Evolutionary conservation across 192 early-diverging fungal genomes (phyloP).

Genomic region (Gamsiella multidivaricata): DNA sequence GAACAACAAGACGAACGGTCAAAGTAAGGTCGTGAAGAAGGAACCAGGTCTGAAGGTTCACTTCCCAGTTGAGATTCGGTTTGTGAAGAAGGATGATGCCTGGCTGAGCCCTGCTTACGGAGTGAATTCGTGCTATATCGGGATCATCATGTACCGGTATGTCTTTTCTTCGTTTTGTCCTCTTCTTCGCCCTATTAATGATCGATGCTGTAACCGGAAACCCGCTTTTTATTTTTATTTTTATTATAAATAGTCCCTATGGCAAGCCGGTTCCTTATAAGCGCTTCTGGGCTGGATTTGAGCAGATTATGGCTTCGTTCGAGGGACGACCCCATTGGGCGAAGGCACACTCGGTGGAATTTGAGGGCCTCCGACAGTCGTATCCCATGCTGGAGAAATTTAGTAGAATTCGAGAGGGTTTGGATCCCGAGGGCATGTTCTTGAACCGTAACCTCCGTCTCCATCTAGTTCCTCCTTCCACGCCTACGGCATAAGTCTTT

Average conservation of each 20-base stretch:
- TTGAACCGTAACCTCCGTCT: conserved; percentile 76
- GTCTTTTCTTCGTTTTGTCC: neutral
- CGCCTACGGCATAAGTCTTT: too few species aligned
- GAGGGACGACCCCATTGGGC: conserved; percentile 83
- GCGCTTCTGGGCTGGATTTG: conserved; percentile 76
- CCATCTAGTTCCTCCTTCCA: conserved; percentile 61
- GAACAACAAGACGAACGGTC: neutral
- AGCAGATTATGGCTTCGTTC: conserved; percentile 75
- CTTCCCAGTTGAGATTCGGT: conserved; percentile 79
- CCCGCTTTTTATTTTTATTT: neutral
- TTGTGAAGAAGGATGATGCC: conserved; percentile 72
- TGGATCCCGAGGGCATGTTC: conserved; percentile 79
- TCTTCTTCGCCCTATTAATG: neutral
- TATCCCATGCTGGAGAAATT: conserved; percentile 78
- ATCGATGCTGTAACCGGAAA: neutral
- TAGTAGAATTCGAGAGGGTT: conserved; percentile 56
- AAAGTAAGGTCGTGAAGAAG: conserved; percentile 5
- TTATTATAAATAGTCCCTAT: conserved; percentile 67
- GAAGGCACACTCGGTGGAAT: conserved; percentile 68
- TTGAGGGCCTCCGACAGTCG: conserved; percentile 57
- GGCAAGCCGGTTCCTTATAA: conserved; percentile 74
- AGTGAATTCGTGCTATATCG: conserved; percentile 77
- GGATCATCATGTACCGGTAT: conserved; percentile 79
- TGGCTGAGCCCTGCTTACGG: conserved; percentile 78
- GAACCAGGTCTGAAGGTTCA: conserved; percentile 67